These are phyloP conservation scores for Verticillium nubilum DNA, from an alignment of 2,329 filamentous ascomycete species.

Conservation along the genomic window DNA sequence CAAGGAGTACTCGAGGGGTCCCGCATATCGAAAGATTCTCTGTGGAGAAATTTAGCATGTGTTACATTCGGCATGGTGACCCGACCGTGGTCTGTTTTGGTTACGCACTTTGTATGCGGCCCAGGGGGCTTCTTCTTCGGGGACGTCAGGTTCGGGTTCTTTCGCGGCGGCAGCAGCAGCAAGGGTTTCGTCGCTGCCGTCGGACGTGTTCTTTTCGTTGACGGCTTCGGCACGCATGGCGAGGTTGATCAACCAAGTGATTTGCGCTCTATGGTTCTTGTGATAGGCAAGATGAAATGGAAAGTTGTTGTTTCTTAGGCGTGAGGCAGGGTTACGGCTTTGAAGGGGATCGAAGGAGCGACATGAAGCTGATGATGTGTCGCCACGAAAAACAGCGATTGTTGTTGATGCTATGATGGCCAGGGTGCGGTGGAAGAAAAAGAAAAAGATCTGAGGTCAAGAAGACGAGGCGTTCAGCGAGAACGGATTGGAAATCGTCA, in stretches of 20 bases:
- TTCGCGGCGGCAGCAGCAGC: not conserved
- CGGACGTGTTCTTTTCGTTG: not conserved
- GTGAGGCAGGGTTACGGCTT: not conserved
- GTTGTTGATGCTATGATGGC: not conserved
- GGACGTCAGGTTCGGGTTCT: constrained; percentile 5
- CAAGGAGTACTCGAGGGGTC: constrained; percentile 19
- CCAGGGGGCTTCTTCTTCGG: constrained; percentile 11
- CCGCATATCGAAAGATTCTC: constrained; percentile 25
- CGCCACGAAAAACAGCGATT: too few relatives aligned
- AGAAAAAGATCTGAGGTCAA: not conserved
- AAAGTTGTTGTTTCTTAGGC: too few relatives aligned
- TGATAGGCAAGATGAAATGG: too few relatives aligned
- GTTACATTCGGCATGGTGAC: not conserved
- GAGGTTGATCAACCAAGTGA: not conserved
- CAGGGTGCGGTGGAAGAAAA: not conserved
- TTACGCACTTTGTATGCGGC: constrained; percentile 12
- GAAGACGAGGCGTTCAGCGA: not conserved
- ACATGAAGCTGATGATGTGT: not conserved
- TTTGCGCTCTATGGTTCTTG: too few relatives aligned
- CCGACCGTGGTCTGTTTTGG: not conserved
- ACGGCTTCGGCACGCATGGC: not conserved
- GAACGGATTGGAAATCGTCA: not conserved
- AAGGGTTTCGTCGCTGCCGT: not conserved
- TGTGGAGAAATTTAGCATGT: constrained; percentile 4
- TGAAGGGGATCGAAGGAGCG: not conserved